Evolutionary conservation across 805 yeast species (phyloP).

Genomic region (Kluyveromyces siamensis): DNA sequence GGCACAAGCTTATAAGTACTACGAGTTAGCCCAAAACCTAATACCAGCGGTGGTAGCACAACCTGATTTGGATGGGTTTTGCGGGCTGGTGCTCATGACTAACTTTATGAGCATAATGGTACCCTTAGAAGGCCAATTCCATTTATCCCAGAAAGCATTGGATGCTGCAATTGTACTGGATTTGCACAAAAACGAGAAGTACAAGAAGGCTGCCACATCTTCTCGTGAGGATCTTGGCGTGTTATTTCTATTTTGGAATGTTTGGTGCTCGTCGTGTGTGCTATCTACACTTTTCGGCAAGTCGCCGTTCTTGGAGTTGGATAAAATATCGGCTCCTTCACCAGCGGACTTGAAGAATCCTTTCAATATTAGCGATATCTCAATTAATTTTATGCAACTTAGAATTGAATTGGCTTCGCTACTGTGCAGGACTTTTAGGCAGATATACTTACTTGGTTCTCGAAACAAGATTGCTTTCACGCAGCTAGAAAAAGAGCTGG

Average conservation of each 20-base stretch:
- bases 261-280: slow-evolving; percentile 7
- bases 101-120: slow-evolving; percentile 5
- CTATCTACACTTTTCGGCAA: slow-evolving; percentile 3
- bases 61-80: slow-evolving; percentile 3
- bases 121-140: slow-evolving; percentile 3
- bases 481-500: background rate
- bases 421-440: slow-evolving; percentile 1
- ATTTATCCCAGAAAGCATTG: slow-evolving; percentile 2
- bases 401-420: slow-evolving; percentile 2
- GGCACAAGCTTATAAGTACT: background rate
- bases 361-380: background rate
- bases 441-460: background rate
- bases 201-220: background rate
- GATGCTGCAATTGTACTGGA: slow-evolving; percentile 3
- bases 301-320: slow-evolving; percentile 1
- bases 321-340: slow-evolving; percentile 1
- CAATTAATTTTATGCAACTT: slow-evolving; percentile 3
- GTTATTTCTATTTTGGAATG: slow-evolving; percentile 3
- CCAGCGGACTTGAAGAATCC: background rate
- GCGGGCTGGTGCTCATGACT: slow-evolving; percentile 4
- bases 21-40: background rate
- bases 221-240: background rate
- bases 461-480: background rate
- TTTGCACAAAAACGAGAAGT: background rate
- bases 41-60: background rate